A percentile compares a stretch with the other conserved stretches of the same genome.
Conservation (phyloP, 1,139 yeast genomes). For the Candida sanyaensis region DNA sequence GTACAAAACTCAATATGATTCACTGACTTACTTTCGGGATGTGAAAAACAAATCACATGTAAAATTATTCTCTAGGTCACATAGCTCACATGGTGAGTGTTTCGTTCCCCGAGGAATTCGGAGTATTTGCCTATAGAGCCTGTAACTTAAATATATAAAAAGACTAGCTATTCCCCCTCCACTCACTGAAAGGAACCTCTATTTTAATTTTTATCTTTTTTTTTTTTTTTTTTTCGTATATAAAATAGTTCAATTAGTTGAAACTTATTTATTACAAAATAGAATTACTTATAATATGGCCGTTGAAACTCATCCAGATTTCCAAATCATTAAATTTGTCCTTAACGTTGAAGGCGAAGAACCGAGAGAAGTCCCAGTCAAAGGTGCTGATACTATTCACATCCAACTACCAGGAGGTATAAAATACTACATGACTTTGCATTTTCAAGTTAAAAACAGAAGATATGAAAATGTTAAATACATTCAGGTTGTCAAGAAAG, state of each 20-base stretch:
- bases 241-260: too few species aligned
- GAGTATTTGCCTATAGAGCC: neutral
- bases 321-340: constrained; percentile 34
- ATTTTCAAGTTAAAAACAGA: constrained; percentile 34
- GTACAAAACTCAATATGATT: neutral
- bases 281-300: constrained; percentile 7
- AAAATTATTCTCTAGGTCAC: neutral
- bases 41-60: neutral
- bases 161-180: too few species aligned
- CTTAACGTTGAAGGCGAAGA: constrained; percentile 34
- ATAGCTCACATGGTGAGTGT: neutral
- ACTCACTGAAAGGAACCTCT: neutral
- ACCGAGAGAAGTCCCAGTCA: constrained; percentile 27
- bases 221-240: neutral
- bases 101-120: constrained; percentile 1
- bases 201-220: too few species aligned
- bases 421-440: constrained; percentile 34
- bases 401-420: constrained; percentile 43
- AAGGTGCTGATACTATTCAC: constrained; percentile 29
- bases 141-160: too few species aligned
- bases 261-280: neutral
- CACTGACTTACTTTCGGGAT: neutral
- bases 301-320: constrained; percentile 25
- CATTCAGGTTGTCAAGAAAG: constrained; percentile 41
- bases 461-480: constrained; percentile 35